Evolutionary conservation across 441 rosid species (phyloP), one percentile per base, ranked within the genome.

Genomic region (Omphalea diandra): DNA sequence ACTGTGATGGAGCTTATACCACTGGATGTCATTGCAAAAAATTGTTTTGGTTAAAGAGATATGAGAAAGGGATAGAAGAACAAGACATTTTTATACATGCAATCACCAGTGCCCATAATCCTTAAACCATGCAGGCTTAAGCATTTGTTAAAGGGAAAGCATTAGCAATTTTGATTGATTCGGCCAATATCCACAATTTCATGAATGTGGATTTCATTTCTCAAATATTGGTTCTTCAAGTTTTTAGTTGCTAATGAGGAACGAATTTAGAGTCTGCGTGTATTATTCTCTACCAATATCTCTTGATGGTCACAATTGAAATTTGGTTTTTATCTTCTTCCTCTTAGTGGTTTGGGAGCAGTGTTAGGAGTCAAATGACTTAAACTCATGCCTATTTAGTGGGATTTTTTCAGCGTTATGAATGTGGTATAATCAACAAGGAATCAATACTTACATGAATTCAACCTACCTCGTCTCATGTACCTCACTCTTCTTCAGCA

Each of bases 201-300:
- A 5, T 47, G 1, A 4, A 38, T 38, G 6, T 11, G 1, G 9
- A 38, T 2, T 4, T 38, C 9, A 11, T 4, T 1, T 1, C 41
- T 4, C 1, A 38, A 38, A 1, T 38, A 1, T 11, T 1, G 6
- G 41, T 6, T 38, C 3, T 4, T 38, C 4, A 7, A 11, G 1
- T 7, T 38, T 2, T 5, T 38, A 11, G 41, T 38, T 1, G 41
- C 41, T 5, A 47, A 47, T 47, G 1, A 9, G 0, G 53, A 47
- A 3, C 17, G 0, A 2, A 17, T 47, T 3, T 1, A 0, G 3
- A 15, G 22, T n/a, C 7, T 2, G 6, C 22, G 53, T 18, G n/a
- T 3, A 2, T 0, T 8, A 0, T 47, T 17, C 6, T n/a, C 8
- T 0, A n/a, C 5, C n/a, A n/a, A n/a, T n/a, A n/a, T n/a, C n/a